Conservation (phyloP, 139 green algal species). For the Pycnococcus provasolii region DNA sequence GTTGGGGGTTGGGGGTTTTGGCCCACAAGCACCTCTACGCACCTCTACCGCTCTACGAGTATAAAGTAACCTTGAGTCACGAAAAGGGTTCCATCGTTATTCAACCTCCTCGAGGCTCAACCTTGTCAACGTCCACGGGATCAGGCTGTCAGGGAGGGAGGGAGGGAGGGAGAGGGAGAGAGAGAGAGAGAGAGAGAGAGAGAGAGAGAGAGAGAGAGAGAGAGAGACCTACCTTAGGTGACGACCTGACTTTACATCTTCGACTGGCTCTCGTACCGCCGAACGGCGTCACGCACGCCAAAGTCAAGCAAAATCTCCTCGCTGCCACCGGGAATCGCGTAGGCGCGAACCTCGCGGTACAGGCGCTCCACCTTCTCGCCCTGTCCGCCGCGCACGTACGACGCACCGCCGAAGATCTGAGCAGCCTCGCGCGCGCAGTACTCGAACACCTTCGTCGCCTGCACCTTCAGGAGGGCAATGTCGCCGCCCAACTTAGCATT, state of each 20-base stretch:
- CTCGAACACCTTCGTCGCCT: slow-evolving; percentile 32
- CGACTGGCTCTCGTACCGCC: background rate
- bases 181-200: no score
- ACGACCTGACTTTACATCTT: background rate
- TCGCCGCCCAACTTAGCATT: slow-evolving; percentile 20
- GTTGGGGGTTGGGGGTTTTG: no score
- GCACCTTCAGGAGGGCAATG: slow-evolving; percentile 32
- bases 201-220: no score
- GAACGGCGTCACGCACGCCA: slow-evolving; percentile 14
- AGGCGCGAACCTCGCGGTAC: slow-evolving; percentile 27
- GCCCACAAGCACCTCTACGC: no score
- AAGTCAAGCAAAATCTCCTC: slow-evolving; percentile 35
- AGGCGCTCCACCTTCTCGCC: slow-evolving; percentile 32
- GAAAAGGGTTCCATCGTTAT: no score
- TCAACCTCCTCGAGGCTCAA: no score
- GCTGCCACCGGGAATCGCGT: slow-evolving; percentile 28
- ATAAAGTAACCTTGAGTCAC: no score
- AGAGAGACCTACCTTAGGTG: no score
- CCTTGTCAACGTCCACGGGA: no score
- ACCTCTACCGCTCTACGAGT: no score
- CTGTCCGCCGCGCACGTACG: slow-evolving; percentile 28
- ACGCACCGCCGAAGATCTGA: slow-evolving; percentile 33
- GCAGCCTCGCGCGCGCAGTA: slow-evolving; percentile 32
- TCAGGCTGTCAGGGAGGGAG: no score
- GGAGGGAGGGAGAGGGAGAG: no score